A percentile compares a stretch with the other conserved stretches of the same genome.
Conservation (phyloP, 495 filamentous ascomycete species). For the Penicillium cinerascens region DNA sequence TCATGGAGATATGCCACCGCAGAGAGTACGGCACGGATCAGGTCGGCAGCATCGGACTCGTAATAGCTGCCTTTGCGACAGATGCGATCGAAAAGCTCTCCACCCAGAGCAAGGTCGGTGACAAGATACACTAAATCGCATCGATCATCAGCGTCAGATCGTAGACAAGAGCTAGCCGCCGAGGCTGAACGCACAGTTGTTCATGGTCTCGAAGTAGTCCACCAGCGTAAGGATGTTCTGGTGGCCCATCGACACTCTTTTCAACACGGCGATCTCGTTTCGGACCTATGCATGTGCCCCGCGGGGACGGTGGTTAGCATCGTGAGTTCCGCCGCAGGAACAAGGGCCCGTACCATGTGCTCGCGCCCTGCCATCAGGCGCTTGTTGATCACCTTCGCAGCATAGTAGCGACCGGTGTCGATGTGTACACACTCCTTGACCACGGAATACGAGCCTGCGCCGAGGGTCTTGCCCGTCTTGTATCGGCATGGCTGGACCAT, state of each 20-base stretch:
- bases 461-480: slow-evolving; percentile 97
- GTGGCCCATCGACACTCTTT: slow-evolving; percentile 95
- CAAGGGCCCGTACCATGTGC: slow-evolving; percentile 72
- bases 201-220: slow-evolving; percentile 99
- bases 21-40: slow-evolving; percentile 90
- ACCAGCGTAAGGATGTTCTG: slow-evolving; percentile 96
- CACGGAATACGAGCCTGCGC: slow-evolving; percentile 94
- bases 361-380: slow-evolving; percentile 94
- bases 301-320: not conserved
- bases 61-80: slow-evolving; percentile 98
- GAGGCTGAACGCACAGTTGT: slow-evolving; percentile 63
- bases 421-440: slow-evolving; percentile 99
- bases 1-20: slow-evolving; percentile 99
- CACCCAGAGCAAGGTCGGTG: slow-evolving; percentile 92
- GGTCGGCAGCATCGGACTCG: slow-evolving; percentile 92
- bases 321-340: not conserved
- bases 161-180: not conserved
- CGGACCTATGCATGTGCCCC: slow-evolving; percentile 61
- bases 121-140: slow-evolving; percentile 76
- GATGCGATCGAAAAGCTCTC: slow-evolving; percentile 97
- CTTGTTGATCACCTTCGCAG: slow-evolving; percentile 99
- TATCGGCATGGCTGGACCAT: slow-evolving; percentile 81
- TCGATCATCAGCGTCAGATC: not conserved
- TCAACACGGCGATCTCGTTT: slow-evolving; percentile 96
- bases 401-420: slow-evolving; percentile 96